These are phyloP conservation scores for Rhodamnia argentea DNA, from an alignment of 345 rosid species.

Conservation along the genomic window DNA sequence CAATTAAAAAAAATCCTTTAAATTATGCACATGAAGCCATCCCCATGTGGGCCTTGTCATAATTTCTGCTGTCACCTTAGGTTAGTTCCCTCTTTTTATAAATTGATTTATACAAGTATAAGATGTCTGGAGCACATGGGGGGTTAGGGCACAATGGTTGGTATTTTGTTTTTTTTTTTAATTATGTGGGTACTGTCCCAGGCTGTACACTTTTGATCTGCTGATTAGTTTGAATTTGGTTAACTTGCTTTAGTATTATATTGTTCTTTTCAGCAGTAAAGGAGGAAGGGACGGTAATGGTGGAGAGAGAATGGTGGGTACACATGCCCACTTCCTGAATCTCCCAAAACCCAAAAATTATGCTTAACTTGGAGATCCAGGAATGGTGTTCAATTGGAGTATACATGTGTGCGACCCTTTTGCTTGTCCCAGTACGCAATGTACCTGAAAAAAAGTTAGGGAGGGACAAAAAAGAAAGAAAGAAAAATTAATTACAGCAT, in stretches of 20 bases:
- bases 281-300: neutral
- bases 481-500: neutral
- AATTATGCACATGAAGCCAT: neutral
- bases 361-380: neutral
- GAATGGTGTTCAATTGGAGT: neutral
- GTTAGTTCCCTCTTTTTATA: neutral
- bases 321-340: neutral
- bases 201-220: neutral
- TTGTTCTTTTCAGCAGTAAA: neutral
- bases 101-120: neutral
- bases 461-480: neutral
- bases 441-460: neutral
- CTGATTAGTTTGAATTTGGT: neutral
- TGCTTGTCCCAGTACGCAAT: neutral
- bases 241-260: neutral
- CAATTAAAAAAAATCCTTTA: neutral
- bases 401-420: neutral
- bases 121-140: slow-evolving; percentile 2
- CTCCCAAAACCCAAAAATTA: neutral
- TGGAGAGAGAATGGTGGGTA: neutral
- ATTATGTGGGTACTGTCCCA: neutral
- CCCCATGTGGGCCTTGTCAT: neutral
- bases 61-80: neutral
- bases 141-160: neutral
- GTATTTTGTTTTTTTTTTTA: neutral